Conservation (phyloP, 257 asterid species). For the Solanum virginianum region DNA sequence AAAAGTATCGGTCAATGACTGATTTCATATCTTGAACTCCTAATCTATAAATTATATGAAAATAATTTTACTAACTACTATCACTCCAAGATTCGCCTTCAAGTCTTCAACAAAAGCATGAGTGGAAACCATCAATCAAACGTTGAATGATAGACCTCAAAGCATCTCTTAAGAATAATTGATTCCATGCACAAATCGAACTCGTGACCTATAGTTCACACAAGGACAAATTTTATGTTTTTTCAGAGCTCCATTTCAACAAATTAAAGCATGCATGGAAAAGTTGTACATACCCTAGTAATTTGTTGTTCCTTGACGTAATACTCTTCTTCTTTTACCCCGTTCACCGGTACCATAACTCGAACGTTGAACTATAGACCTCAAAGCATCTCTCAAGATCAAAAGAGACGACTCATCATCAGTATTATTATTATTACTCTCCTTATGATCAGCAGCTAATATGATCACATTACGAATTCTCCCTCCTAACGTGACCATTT, state of each 20-base stretch:
- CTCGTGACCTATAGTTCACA: neutral
- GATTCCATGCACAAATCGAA: neutral
- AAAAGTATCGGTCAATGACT: neutral
- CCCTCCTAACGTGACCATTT: slow-evolving; percentile 51
- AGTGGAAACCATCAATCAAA: neutral
- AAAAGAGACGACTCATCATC: slow-evolving; percentile 29
- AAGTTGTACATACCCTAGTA: neutral
- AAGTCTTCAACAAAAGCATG: too few species aligned
- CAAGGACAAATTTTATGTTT: neutral
- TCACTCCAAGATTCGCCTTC: neutral
- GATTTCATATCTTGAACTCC: neutral
- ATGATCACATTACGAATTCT: slow-evolving; percentile 38
- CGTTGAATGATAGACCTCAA: slow-evolving; percentile 22
- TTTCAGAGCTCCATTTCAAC: neutral
- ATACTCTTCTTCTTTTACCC: slow-evolving; percentile 34
- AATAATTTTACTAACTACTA: neutral
- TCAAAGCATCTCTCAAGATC: slow-evolving; percentile 34
- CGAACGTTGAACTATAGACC: slow-evolving; percentile 22
- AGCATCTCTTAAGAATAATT: slow-evolving; percentile 23
- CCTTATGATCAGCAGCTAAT: slow-evolving; percentile 26
- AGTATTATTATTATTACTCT: slow-evolving; percentile 2
- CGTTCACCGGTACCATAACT: slow-evolving; percentile 21
- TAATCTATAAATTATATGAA: too few species aligned
- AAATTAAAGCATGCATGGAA: neutral
- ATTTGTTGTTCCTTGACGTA: slow-evolving; percentile 12